phyloP scores from a whole-genome alignment of 441 rosid species.

The Gossypium davidsonii region DNA sequence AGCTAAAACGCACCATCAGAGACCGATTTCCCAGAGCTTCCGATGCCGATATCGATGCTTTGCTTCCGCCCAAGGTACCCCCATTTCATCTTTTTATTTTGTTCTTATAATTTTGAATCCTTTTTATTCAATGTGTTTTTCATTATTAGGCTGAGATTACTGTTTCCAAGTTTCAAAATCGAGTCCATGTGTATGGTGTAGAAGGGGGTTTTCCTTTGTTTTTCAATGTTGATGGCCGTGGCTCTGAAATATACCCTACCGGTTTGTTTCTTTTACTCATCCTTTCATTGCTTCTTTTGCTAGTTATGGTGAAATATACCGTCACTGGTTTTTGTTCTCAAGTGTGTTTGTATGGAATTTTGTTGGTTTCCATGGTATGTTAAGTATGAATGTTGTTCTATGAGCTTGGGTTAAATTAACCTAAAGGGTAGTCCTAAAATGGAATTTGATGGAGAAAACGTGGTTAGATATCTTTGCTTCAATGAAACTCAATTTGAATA shows the following conservation, averaged over 20 bases:
- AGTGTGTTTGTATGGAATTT: neutral
- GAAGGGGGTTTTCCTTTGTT: conserved; percentile 86
- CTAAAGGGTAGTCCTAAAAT: neutral
- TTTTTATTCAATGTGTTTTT: neutral
- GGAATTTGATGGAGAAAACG: neutral
- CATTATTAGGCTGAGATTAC: conserved; percentile 63
- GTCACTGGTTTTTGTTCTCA: neutral
- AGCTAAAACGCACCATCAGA: conserved; percentile 60
- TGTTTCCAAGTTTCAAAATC: conserved; percentile 73
- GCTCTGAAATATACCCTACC: conserved; percentile 71
- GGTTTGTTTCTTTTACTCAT: conserved; percentile 31
- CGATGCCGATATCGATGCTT: conserved; percentile 57
- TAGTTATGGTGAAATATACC: neutral
- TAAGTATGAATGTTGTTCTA: neutral
- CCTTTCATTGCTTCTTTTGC: neutral
- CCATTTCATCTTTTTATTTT: no score
- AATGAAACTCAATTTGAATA: neutral
- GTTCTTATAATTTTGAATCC: neutral
- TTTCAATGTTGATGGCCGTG: conserved; percentile 86
- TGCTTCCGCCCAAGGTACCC: conserved; percentile 77
- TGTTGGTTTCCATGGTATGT: neutral
- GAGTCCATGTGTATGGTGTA: conserved; percentile 59
- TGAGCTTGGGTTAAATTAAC: neutral
- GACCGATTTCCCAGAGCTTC: conserved; percentile 62
- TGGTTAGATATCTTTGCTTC: neutral